phyloP scores from a whole-genome alignment of 208 protist species.

The Wallacemonas sp. region DNA sequence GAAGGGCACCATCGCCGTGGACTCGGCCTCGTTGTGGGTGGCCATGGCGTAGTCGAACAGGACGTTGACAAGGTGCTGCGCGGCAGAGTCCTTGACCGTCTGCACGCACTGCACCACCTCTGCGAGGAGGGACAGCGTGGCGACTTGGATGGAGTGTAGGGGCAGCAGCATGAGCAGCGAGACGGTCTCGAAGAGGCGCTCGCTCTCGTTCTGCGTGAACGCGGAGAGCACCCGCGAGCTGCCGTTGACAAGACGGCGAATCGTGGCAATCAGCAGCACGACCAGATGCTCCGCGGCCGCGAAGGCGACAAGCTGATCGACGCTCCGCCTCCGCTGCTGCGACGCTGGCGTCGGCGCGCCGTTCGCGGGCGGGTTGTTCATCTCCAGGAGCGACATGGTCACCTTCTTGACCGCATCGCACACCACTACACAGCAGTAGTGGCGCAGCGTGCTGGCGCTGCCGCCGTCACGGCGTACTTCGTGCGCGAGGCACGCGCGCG shows the following conservation, averaged over 20 bases:
- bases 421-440: conserved; percentile 64
- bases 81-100: conserved; percentile 31
- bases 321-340: conserved; percentile 29
- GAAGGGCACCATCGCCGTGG: conserved; percentile 64
- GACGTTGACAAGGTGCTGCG: conserved; percentile 56
- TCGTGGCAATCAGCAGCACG: conserved; percentile 74
- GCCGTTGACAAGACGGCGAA: conserved; percentile 65
- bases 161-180: conserved; percentile 84
- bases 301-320: conserved; percentile 64
- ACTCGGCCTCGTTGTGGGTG: conserved; percentile 6
- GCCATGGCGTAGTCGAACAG: conserved; percentile 79
- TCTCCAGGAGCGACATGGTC: conserved; percentile 69
- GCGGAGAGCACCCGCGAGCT: not conserved
- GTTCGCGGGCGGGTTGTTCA: conserved; percentile 28
- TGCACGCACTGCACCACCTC: conserved; percentile 80
- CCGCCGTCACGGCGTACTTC: not conserved
- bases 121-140: conserved; percentile 78
- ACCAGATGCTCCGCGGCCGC: conserved; percentile 75
- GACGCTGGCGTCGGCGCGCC: conserved; percentile 21
- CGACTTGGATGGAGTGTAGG: conserved; percentile 81
- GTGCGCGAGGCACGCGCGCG: conserved; percentile 63
- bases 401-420: conserved; percentile 75
- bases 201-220: conserved; percentile 12
- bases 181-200: conserved; percentile 68
- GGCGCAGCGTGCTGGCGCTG: not conserved